Evolutionary conservation across 441 rosid species (phyloP).

Genomic region (Lepidium campestre): DNA sequence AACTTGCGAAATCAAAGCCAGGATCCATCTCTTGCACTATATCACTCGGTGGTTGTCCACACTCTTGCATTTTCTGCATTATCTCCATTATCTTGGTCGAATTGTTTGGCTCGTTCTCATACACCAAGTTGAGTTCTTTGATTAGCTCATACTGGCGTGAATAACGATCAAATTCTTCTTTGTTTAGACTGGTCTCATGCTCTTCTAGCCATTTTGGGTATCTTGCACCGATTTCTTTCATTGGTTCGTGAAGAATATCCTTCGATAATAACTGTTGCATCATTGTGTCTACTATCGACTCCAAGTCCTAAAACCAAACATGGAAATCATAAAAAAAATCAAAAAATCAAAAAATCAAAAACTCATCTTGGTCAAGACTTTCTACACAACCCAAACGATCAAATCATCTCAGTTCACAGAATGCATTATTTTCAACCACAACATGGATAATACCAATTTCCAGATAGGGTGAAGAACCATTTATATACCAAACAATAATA

Average conservation of each 20-base stretch:
- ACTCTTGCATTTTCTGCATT: conserved; percentile 99
- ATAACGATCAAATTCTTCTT: conserved; percentile 68
- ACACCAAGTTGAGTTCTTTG: conserved; percentile 73
- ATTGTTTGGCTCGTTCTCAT: conserved; percentile 68
- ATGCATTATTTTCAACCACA: not conserved
- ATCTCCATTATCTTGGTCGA: conserved; percentile 77
- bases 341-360: not conserved
- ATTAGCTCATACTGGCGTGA: conserved; percentile 66
- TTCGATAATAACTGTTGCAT: conserved; percentile 95
- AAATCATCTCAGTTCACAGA: not conserved
- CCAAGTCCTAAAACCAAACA: conserved; percentile 59
- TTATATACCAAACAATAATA: not conserved
- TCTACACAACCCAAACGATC: not conserved
- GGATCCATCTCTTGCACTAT: conserved; percentile 88
- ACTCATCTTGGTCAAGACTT: not conserved
- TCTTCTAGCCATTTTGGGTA: conserved; percentile 94
- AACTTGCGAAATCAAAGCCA: conserved; percentile 68
- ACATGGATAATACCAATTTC: not conserved
- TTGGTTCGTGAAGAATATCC: conserved; percentile 92
- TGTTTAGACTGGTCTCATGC: conserved; percentile 48
- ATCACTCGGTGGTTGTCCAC: conserved; percentile 94
- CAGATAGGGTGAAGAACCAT: not conserved
- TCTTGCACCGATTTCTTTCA: conserved; percentile 90
- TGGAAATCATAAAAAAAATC: not conserved
- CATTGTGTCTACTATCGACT: conserved; percentile 90